Percentiles rank a stretch among this genome's conserved stretches.
Conservation (phyloP, 495 filamentous ascomycete species). For the Astrothelium macrocarpum region DNA sequence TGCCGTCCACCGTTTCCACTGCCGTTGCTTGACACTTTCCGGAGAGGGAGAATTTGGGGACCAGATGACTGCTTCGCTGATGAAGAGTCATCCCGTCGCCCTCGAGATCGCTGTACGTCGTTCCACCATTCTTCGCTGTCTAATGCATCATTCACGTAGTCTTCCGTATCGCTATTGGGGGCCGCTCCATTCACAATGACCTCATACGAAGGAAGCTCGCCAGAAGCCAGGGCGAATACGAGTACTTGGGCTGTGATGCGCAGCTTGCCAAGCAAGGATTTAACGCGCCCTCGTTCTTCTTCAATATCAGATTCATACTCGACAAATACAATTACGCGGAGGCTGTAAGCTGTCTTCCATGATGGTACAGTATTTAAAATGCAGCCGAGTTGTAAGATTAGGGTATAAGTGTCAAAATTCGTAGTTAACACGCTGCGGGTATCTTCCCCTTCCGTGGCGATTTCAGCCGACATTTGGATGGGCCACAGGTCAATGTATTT, state of each 20-base stretch:
- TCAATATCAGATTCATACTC: constrained; percentile 80
- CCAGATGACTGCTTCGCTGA: constrained; percentile 25
- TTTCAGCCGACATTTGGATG: constrained; percentile 73
- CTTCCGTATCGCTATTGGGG: constrained; percentile 36
- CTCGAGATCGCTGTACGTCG: constrained; percentile 54
- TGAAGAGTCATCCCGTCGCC: constrained; percentile 29
- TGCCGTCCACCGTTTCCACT: constrained; percentile 44
- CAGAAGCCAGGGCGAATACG: constrained; percentile 75
- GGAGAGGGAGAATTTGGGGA: constrained; percentile 21
- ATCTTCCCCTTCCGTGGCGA: constrained; percentile 46
- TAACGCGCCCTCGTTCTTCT: constrained; percentile 66
- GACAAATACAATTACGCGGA: constrained; percentile 76
- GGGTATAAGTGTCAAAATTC: constrained; percentile 86
- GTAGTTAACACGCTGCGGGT: constrained; percentile 67
- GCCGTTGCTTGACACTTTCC: constrained; percentile 46
- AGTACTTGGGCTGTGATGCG: constrained; percentile 70
- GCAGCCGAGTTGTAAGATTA: constrained; percentile 77
- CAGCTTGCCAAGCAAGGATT: constrained; percentile 66
- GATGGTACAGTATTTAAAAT: constrained; percentile 75
- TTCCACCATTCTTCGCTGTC: constrained; percentile 76
- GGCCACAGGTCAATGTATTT: constrained; percentile 86
- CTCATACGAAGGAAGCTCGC: constrained; percentile 62
- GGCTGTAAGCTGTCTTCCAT: constrained; percentile 66
- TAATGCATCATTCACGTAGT: constrained; percentile 49
- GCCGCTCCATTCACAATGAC: constrained; percentile 61